Conservation (phyloP, 345 rosid genomes). For the Kernera saxatilis region DNA sequence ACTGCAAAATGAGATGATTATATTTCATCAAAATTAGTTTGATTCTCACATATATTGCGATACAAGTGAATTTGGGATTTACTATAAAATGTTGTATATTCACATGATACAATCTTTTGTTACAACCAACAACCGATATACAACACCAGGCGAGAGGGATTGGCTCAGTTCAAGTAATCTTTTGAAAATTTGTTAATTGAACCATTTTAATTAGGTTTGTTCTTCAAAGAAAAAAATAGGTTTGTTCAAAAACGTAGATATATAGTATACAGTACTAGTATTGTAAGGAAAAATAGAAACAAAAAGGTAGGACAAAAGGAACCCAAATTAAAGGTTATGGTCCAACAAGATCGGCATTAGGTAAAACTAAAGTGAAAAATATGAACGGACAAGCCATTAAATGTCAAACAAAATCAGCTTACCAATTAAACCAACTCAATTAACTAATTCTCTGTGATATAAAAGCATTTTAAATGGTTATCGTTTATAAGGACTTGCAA, state of each 20-base stretch:
- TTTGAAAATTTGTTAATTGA: not conserved
- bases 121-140: not conserved
- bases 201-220: not conserved
- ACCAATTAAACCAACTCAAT: conserved; percentile 32
- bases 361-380: conserved; percentile 21
- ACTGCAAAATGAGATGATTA: not conserved
- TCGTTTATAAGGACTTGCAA: not conserved
- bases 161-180: not conserved
- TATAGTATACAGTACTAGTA: no score
- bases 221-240: no score
- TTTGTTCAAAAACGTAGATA: no score
- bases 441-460: conserved; percentile 1
- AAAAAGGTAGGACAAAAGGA: conserved; percentile 8
- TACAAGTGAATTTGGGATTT: no score
- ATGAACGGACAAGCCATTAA: conserved; percentile 16
- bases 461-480: not conserved
- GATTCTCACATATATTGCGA: no score
- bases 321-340: conserved; percentile 17
- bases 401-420: conserved; percentile 33
- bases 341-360: conserved; percentile 29
- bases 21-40: not conserved
- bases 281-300: not conserved
- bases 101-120: not conserved
- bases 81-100: no score
- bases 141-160: not conserved